Percentiles rank a stretch among this genome's conserved stretches.
phyloP scores from a whole-genome alignment of 1,284 basidiomycete species.

The Phellinidium pouzarii region DNA sequence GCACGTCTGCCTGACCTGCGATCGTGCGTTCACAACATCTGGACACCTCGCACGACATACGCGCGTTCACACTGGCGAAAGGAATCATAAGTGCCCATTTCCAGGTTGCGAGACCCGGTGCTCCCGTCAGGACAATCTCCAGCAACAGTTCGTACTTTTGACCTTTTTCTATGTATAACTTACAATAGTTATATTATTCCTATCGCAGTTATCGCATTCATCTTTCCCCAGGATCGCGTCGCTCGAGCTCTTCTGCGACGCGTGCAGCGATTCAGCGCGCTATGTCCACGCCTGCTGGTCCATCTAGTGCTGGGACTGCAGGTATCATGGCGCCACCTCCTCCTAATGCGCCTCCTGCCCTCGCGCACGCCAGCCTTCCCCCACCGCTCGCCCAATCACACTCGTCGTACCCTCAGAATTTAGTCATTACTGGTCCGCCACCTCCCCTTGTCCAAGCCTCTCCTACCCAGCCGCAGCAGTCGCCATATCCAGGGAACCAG shows the following conservation, averaged over 20 bases:
- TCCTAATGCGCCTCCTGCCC: conserved; percentile 19
- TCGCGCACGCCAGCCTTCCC: conserved; percentile 15
- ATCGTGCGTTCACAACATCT: conserved; percentile 73
- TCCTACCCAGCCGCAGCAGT: not conserved
- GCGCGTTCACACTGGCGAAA: conserved; percentile 75
- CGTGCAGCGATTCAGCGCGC: conserved; percentile 17
- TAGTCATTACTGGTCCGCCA: conserved; percentile 13
- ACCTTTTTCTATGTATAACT: conserved; percentile 5
- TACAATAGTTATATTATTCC: not conserved
- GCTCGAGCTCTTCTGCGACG: conserved; percentile 16
- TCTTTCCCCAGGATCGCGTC: conserved; percentile 19
- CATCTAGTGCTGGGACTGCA: not conserved
- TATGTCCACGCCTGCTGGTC: not conserved
- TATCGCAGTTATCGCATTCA: conserved; percentile 19
- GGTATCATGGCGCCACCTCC: conserved; percentile 11
- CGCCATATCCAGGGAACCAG: not conserved
- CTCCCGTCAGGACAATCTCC: conserved; percentile 74
- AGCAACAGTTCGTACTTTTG: conserved; percentile 64
- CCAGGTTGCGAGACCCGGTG: conserved; percentile 78
- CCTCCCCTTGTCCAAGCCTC: not conserved
- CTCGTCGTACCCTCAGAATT: conserved; percentile 16
- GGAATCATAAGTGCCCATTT: conserved; percentile 77
- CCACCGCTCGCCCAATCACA: not conserved
- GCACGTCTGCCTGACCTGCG: conserved; percentile 59
- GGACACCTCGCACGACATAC: conserved; percentile 80